Evolutionary conservation across 2,329 filamentous ascomycete genomes (phyloP).

Genomic region (Colletotrichum sp.): DNA sequence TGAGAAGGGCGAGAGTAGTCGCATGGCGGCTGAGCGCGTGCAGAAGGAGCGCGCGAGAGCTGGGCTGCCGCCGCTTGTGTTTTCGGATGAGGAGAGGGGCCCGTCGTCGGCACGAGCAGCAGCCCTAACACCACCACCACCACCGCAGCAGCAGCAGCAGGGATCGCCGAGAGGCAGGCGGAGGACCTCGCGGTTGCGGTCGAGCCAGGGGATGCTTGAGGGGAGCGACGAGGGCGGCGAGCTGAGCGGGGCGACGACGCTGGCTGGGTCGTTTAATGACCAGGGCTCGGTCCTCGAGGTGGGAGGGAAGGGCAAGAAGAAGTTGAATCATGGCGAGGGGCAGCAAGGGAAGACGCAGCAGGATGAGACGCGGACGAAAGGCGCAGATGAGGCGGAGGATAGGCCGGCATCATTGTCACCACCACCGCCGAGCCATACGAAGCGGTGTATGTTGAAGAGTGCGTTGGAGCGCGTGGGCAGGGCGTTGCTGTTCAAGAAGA

Average conservation of each 20-base stretch:
- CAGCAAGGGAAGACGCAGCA: background rate
- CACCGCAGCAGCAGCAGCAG: background rate
- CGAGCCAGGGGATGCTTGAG: background rate
- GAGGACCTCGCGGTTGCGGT: background rate
- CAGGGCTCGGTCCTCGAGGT: background rate
- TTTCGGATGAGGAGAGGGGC: background rate
- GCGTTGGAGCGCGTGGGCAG: rapidly evolving
- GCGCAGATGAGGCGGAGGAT: background rate
- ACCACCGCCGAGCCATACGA: background rate
- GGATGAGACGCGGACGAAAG: background rate
- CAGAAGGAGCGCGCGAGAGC: background rate
- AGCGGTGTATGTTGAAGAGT: background rate
- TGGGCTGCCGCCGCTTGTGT: background rate
- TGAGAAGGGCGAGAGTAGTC: background rate
- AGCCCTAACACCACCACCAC: background rate
- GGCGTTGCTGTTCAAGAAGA: background rate
- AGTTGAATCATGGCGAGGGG: too few relatives aligned
- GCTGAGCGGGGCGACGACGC: background rate
- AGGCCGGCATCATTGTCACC: background rate
- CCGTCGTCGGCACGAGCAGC: background rate
- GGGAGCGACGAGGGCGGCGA: background rate
- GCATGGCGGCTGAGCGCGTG: background rate
- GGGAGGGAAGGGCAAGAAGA: background rate
- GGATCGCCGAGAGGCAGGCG: background rate
- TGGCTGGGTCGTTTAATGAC: background rate